A percentile compares a stretch with the other conserved stretches of the same genome.
Evolutionary conservation across 1,284 basidiomycete species (phyloP).

Genomic region (Cryptococcus hybrid): DNA sequence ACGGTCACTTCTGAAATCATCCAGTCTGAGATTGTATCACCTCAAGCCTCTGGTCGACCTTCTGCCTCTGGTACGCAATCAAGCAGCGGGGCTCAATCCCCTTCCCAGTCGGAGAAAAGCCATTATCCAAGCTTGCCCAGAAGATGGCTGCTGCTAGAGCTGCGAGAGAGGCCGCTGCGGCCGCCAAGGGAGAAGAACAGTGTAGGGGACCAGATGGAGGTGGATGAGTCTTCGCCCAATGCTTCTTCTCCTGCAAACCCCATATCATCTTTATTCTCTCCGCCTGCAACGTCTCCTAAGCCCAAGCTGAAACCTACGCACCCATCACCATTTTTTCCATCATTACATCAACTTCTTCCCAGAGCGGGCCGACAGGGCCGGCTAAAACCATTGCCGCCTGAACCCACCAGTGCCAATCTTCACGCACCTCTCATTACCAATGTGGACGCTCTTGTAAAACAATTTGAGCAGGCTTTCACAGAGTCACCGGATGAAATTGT

Average conservation of each 20-base stretch:
- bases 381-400: neutral
- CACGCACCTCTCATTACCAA: constrained; percentile 34
- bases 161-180: constrained; percentile 23
- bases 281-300: neutral
- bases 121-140: constrained; percentile 57
- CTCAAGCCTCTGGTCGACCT: neutral
- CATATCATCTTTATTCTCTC: constrained; percentile 8
- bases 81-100: constrained; percentile 18
- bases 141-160: constrained; percentile 51
- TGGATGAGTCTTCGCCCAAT: neutral
- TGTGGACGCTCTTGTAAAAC: constrained; percentile 19
- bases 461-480: constrained; percentile 37
- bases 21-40: neutral
- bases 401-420: constrained; percentile 22
- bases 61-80: constrained; percentile 28
- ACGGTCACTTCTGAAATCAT: constrained; percentile 1
- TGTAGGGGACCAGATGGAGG: constrained; percentile 12
- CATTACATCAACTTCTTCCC: constrained; percentile 25
- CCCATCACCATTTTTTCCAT: constrained; percentile 45
- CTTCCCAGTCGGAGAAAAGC: constrained; percentile 36
- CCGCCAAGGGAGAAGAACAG: constrained; percentile 2
- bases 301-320: constrained; percentile 1
- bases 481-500: constrained; percentile 58
- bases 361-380: neutral
- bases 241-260: neutral